Base-by-base conservation (phyloP, 225 moss, liverwort and hornwort genomes). In the Pleurozium schreberi region DNA sequence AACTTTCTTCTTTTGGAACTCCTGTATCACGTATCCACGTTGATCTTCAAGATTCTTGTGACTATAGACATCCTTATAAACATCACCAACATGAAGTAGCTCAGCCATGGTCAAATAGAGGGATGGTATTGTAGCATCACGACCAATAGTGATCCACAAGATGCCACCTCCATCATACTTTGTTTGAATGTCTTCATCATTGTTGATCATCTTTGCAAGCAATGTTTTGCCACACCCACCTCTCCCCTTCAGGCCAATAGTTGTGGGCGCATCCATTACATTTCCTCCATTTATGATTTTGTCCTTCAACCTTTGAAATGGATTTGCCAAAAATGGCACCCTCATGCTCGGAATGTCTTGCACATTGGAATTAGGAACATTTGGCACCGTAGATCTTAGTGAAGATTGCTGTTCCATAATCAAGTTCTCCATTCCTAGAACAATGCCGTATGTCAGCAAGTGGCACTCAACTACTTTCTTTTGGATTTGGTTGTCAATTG, bases 401-500 rank as follows among this genome's bases (percentile, higher is more conserved):
- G 62, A 14, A 30, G 30, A 62, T 14, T 6, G 30, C 7, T 5
- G 30, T 28, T 0, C 6, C 6, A 73, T 43, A 27, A 5, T 9
- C 1, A 0, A 2, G 1, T 12, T 28, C 4, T 28, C 6, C 0
- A 28, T 3, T 71, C 0, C 27, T 17, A 1, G 5, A 28, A 6
- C 3, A 71, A 1, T 27, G 2, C 10, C 0, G 49, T 49, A 49
- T 33, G 12, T 75, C 20, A 75, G 5, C 12, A 75, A 9, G 3
- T 21, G 40, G 4, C n/a, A 1, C 2, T 81, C 12, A 2, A 0
- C 3, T 21, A 82, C 12, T 49, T 73, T 82, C 20, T 1, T 22
- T 22, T 1, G 14, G 11, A 88, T 88, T 22, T 49, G 31, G 3
- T 27, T 1, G 11, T 88, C 21, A 17, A 71, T 31, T 36, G 21